Percentiles rank a stretch among this genome's conserved stretches.
Conservation (phyloP, 305 asterid species). For the Rubia balearica region DNA sequence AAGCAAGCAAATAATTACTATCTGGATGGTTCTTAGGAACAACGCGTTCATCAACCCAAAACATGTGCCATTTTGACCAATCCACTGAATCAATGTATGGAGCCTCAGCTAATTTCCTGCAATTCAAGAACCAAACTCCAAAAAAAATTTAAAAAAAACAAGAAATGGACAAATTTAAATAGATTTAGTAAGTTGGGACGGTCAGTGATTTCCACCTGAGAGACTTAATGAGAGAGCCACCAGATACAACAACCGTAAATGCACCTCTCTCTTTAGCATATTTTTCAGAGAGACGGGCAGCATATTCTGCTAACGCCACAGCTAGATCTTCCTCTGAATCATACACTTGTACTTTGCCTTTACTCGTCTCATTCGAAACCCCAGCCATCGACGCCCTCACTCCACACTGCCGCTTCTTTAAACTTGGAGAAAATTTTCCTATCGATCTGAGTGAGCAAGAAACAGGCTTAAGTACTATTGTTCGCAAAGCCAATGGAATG, state of each 20-base stretch:
- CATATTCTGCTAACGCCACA: conserved; percentile 52
- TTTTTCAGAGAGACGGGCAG: conserved; percentile 47
- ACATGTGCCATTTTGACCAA: conserved; percentile 43
- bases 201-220: conserved; percentile 41
- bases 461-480: conserved; percentile 16
- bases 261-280: conserved; percentile 37
- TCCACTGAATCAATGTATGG: conserved; percentile 42
- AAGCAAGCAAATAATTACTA: conserved; percentile 56
- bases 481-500: conserved; percentile 23
- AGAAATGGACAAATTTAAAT: not conserved
- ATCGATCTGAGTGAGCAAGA: conserved; percentile 16
- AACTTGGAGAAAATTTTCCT: conserved; percentile 12
- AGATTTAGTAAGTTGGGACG: not conserved
- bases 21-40: conserved; percentile 50
- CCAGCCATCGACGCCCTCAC: conserved; percentile 40
- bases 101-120: conserved; percentile 42
- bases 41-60: conserved; percentile 61
- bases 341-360: conserved; percentile 39
- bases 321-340: conserved; percentile 73
- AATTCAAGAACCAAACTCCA: conserved; percentile 6
- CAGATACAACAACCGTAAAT: conserved; percentile 74
- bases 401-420: conserved; percentile 6
- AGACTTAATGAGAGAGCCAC: conserved; percentile 76
- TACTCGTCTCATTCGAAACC: conserved; percentile 36
- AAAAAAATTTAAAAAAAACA: too few species aligned